These are phyloP conservation scores for Ambrosiella beaveri DNA, from an alignment of 2,329 filamentous ascomycete genomes.

Conservation along the genomic window DNA sequence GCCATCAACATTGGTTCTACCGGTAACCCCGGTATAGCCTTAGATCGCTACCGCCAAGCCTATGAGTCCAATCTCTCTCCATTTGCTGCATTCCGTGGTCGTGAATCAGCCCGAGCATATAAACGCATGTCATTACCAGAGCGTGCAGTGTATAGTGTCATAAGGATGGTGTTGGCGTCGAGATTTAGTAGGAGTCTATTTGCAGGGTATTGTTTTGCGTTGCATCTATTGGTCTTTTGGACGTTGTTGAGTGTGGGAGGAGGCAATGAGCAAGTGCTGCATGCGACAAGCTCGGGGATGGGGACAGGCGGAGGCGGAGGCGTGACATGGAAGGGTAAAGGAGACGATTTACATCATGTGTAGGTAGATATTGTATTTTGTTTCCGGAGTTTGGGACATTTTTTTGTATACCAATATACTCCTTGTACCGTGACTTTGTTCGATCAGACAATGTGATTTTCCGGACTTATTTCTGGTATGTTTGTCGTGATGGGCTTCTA, in stretches of 20 bases:
- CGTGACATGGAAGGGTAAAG: constrained; percentile 6
- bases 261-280: constrained; percentile 38
- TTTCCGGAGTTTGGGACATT: background rate
- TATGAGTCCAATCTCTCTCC: constrained; percentile 94
- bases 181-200: constrained; percentile 86
- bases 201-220: constrained; percentile 71
- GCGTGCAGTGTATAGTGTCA: constrained; percentile 75
- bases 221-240: constrained; percentile 76
- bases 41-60: constrained; percentile 75
- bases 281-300: constrained; percentile 27
- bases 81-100: constrained; percentile 87
- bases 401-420: too few relatives aligned
- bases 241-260: constrained; percentile 48
- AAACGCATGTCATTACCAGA: constrained; percentile 87
- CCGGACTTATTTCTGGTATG: too few relatives aligned
- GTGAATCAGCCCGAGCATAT: constrained; percentile 79
- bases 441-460: too few relatives aligned
- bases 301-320: constrained; percentile 14
- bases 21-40: constrained; percentile 42
- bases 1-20: constrained; percentile 44
- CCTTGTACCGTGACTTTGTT: too few relatives aligned
- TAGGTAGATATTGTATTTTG: background rate
- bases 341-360: constrained; percentile 8
- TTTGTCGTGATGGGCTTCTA: too few relatives aligned
- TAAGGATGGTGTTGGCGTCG: constrained; percentile 77